A percentile compares a stretch with the other conserved stretches of the same genome.
phyloP scores from a whole-genome alignment of 129 eudicot species.

The Arctium lappa region DNA sequence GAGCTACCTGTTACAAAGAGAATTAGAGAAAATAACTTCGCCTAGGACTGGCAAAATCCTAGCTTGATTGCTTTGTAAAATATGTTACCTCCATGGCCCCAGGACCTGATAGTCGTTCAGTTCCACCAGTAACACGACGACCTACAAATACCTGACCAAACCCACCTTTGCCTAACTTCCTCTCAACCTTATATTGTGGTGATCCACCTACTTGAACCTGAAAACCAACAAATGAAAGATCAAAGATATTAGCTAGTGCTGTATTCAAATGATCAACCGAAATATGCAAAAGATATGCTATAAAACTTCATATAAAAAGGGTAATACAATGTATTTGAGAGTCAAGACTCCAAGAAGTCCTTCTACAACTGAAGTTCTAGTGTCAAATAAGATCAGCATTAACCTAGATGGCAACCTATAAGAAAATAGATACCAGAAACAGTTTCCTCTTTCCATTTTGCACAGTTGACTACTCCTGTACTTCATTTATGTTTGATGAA shows the following conservation, averaged over 20 bases:
- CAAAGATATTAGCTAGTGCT: neutral
- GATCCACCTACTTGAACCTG: constrained; percentile 89
- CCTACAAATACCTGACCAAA: constrained; percentile 86
- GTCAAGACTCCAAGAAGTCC: neutral
- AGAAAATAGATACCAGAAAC: neutral
- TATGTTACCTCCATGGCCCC: constrained; percentile 64
- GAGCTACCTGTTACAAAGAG: constrained; percentile 60
- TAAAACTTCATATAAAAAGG: neutral
- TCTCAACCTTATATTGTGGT: constrained; percentile 67
- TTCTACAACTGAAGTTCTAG: neutral
- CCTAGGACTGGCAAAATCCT: constrained; percentile 21
- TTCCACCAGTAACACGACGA: constrained; percentile 71
- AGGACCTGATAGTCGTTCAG: constrained; percentile 53
- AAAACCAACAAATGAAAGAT: constrained; percentile 13
- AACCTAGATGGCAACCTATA: neutral
- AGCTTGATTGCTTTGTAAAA: neutral
- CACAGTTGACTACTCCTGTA: too few species aligned
- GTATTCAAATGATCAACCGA: neutral
- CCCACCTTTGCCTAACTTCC: constrained; percentile 83
- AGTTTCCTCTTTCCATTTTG: neutral
- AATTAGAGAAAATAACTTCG: constrained; percentile 3
- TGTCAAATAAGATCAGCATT: neutral
- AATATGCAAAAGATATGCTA: neutral
- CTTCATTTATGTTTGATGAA: neutral
- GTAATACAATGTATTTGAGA: neutral